phyloP scores from a whole-genome alignment of 2,329 filamentous ascomycete genomes.

The Calycina marina region DNA sequence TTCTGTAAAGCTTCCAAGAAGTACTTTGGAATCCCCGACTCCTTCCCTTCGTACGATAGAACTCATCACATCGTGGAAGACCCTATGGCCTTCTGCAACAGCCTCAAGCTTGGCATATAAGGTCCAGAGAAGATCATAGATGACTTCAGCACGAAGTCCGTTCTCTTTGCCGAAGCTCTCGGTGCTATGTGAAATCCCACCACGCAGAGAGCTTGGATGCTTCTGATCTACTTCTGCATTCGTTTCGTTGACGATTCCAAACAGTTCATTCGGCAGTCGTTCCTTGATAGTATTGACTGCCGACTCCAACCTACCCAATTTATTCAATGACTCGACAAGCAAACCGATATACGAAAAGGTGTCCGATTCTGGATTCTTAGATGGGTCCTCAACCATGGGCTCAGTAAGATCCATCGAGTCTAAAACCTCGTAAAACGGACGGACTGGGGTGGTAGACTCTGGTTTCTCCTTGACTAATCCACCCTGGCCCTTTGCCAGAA shows the following conservation, averaged over 20 bases:
- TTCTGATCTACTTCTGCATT: constrained; percentile 87
- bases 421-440: constrained; percentile 43
- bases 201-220: constrained; percentile 67
- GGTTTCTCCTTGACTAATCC: constrained; percentile 29
- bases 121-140: constrained; percentile 83
- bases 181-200: constrained; percentile 32
- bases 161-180: constrained; percentile 54
- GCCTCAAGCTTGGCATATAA: constrained; percentile 95
- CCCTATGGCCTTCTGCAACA: constrained; percentile 86
- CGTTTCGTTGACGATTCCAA: constrained; percentile 85
- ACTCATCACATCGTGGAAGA: constrained; percentile 83
- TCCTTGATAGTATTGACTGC: constrained; percentile 88
- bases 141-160: constrained; percentile 66
- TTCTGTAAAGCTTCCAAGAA: constrained; percentile 86
- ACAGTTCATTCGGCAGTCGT: constrained; percentile 82
- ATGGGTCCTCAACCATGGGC: constrained; percentile 66
- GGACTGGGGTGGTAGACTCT: constrained; percentile 26
- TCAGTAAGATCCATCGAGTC: constrained; percentile 46
- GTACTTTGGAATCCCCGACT: constrained; percentile 40
- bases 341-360: constrained; percentile 88
- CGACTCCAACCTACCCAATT: constrained; percentile 69
- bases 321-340: constrained; percentile 79
- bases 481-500: constrained; percentile 53
- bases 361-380: constrained; percentile 86
- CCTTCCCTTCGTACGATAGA: constrained; percentile 76